These are phyloP conservation scores for Purpureocillium takamizusanense DNA, from an alignment of 2,329 filamentous ascomycete species.

Conservation along the genomic window DNA sequence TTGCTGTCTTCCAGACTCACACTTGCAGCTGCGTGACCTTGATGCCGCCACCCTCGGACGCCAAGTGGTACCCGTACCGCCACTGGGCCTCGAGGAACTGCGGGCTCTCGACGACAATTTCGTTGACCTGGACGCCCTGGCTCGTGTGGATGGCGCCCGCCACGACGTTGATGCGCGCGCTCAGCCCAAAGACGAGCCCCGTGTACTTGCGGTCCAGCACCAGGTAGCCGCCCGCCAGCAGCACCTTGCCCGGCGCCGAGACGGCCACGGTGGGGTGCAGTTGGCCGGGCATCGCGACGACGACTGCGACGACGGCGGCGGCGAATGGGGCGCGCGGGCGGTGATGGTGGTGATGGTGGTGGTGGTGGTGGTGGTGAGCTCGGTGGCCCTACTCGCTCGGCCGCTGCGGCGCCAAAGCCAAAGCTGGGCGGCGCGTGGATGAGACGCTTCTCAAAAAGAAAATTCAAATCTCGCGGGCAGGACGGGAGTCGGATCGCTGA, in stretches of 20 bases:
- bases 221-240: slow-evolving; percentile 89
- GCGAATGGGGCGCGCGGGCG: neutral
- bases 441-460: too few relatives aligned
- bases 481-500: too few relatives aligned
- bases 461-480: too few relatives aligned
- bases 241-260: slow-evolving; percentile 92
- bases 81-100: slow-evolving; percentile 84
- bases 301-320: too few relatives aligned
- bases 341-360: too few relatives aligned
- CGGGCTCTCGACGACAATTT: slow-evolving; percentile 81
- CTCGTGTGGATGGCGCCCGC: slow-evolving; percentile 48
- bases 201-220: slow-evolving; percentile 84
- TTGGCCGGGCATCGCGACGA: neutral
- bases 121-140: slow-evolving; percentile 54
- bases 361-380: too few relatives aligned
- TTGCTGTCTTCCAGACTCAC: slow-evolving; percentile 43
- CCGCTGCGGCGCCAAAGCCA: too few relatives aligned
- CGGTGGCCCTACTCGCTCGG: too few relatives aligned
- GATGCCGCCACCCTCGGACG: slow-evolving; percentile 67
- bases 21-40: slow-evolving; percentile 68
- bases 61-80: slow-evolving; percentile 72
- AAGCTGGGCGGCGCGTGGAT: too few relatives aligned
- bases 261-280: slow-evolving; percentile 44
- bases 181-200: slow-evolving; percentile 61
- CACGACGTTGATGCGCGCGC: slow-evolving; percentile 58